Percentiles rank a stretch among this genome's conserved stretches.
These are phyloP conservation scores for Neolentinus lepideus DNA, from an alignment of 1,284 basidiomycete genomes.

Conservation along the genomic window DNA sequence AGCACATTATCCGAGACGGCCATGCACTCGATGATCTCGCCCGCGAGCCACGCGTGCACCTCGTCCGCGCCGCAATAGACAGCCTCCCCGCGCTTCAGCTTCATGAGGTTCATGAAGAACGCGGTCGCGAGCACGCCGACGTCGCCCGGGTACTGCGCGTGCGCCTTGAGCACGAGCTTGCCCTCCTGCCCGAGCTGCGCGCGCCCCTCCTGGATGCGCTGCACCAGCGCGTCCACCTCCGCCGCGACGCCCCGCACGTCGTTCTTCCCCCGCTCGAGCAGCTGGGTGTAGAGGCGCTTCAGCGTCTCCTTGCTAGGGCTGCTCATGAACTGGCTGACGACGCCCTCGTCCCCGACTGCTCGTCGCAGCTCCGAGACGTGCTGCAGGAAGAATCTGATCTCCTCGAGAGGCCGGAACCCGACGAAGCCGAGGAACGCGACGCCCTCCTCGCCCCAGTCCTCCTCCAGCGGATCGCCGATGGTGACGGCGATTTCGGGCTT, in stretches of 20 bases:
- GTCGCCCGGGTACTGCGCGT: conserved; percentile 51
- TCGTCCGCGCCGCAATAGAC: conserved; percentile 59
- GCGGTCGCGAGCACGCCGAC: conserved; percentile 55
- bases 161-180: conserved; percentile 38
- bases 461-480: conserved; percentile 29
- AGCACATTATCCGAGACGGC: conserved; percentile 28
- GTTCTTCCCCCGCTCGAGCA: conserved; percentile 36
- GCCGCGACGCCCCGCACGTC: conserved; percentile 26
- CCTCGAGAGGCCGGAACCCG: conserved; percentile 42
- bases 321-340: conserved; percentile 28
- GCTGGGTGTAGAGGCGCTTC: conserved; percentile 35
- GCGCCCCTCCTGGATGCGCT: conserved; percentile 15
- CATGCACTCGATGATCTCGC: conserved; percentile 36
- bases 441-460: background rate
- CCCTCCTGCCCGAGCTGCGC: conserved; percentile 24
- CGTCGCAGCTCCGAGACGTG: conserved; percentile 43
- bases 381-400: conserved; percentile 39
- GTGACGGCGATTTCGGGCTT: conserved; percentile 69
- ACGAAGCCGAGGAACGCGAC: conserved; percentile 53
- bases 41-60: conserved; percentile 61
- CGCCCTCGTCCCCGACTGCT: conserved; percentile 23
- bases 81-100: conserved; percentile 48
- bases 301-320: conserved; percentile 17
- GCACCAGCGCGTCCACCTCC: conserved; percentile 31
- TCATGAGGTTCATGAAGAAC: conserved; percentile 55